Evolutionary conservation across 2,329 filamentous ascomycete genomes (phyloP).

Genomic region (Venturia asperata): DNA sequence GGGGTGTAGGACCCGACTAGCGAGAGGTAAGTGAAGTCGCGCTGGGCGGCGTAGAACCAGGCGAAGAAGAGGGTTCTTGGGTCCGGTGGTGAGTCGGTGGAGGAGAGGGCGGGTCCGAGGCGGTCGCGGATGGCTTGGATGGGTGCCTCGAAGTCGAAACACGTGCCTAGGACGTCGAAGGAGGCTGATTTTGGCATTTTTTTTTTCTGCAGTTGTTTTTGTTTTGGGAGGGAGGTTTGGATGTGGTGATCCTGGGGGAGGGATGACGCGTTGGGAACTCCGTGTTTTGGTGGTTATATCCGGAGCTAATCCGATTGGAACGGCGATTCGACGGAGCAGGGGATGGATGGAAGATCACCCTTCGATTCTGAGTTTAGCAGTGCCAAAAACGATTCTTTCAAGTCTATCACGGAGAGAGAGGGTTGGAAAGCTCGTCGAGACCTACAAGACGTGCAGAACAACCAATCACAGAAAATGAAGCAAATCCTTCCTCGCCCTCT

Average conservation of each 20-base stretch:
- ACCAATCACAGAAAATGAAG: not conserved
- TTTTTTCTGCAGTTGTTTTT: too few species aligned
- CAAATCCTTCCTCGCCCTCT: not conserved
- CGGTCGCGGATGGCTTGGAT: conserved; percentile 4
- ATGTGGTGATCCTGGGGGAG: conserved; percentile 23
- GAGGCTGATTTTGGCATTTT: not conserved
- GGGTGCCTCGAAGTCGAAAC: not conserved
- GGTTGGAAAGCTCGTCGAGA: too few species aligned
- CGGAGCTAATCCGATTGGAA: not conserved
- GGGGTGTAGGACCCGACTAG: not conserved
- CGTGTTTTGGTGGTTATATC: not conserved
- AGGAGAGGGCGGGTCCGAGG: not conserved
- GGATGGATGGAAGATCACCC: too few species aligned
- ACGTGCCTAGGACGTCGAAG: not conserved
- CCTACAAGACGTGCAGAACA: too few species aligned
- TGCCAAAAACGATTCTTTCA: too few species aligned
- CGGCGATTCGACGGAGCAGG: not conserved
- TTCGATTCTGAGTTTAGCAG: too few species aligned
- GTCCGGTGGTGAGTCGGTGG: not conserved
- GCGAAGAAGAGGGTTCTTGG: not conserved
- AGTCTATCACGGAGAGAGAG: too few species aligned
- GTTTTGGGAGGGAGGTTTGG: not conserved
- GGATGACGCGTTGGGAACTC: not conserved
- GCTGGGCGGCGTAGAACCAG: not conserved
- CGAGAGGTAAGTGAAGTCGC: conserved; percentile 1